Evolutionary conservation across 2,329 filamentous ascomycete species (phyloP), one percentile per base, ranked within the genome.

Genomic region (Alternaria solani): DNA sequence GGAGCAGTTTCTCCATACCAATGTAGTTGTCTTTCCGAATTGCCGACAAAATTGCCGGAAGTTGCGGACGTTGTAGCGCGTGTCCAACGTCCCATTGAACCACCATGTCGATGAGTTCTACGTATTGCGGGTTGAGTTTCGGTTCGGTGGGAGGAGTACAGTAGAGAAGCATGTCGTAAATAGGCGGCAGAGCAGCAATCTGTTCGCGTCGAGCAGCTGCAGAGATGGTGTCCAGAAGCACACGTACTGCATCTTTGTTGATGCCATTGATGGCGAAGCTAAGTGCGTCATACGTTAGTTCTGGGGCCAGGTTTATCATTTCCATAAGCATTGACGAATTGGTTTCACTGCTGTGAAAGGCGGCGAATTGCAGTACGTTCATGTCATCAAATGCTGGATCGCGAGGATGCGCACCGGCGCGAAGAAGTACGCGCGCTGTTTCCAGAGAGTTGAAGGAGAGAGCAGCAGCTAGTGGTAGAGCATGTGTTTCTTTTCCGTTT

Each of bases 11-110:
- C 46, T 68, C 62, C 34, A 67, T 60, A 7, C 58, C 64, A 12
- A 58, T 53, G 23, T 66, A 68, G n/a, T 69, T 68, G 26, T 69
- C 60, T 28, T 56, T 60, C 4, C 60, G 61, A 20, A 69, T 69
- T 1, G 67, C 67, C 25, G 60, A 64, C 7, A 69, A 51, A 7
- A 69, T 63, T 25, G 57, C 59, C 11, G 65, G 57, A 25, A 69
- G 57, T 38, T 60, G 62, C 9, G 67, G 65, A 20, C 55, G 44
- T 14, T 66, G 55, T 16, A 69, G 41, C 23, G 56, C 62, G 42
- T 18, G 38, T 38, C 32, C 65, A 14, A 56, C 63, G 49, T 69
- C 66, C 66, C 66, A 69, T 20, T 58, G 55, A 39, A 59, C 28
- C 1, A 67, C 51, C 65, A 67, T 67, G 4, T 61, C 57, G 26